These are phyloP conservation scores for Plenodomus lindquistii DNA, from an alignment of 2,329 filamentous ascomycete genomes.

Conservation along the genomic window DNA sequence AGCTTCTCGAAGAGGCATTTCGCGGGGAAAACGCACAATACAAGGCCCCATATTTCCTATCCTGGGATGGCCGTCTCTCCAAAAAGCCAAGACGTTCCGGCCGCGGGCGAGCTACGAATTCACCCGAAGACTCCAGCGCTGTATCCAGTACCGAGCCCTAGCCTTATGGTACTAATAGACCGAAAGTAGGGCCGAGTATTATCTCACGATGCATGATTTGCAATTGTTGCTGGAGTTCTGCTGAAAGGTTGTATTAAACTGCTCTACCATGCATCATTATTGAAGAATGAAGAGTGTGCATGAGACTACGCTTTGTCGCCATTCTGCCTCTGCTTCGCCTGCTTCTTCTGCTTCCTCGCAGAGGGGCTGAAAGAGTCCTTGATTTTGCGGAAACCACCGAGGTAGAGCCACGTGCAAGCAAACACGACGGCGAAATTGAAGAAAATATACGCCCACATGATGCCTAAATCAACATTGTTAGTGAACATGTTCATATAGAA, in stretches of 20 bases:
- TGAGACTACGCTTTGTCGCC: slow-evolving; percentile 25
- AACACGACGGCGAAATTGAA: slow-evolving; percentile 66
- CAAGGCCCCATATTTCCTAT: slow-evolving; percentile 14
- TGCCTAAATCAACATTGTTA: slow-evolving; percentile 17
- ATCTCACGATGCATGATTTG: background rate
- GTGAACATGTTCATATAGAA: background rate
- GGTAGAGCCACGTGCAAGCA: slow-evolving; percentile 58
- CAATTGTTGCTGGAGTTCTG: too few relatives aligned
- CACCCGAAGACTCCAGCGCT: slow-evolving; percentile 20
- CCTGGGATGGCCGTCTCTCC: slow-evolving; percentile 6
- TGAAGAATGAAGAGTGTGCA: background rate
- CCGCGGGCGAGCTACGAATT: slow-evolving; percentile 34
- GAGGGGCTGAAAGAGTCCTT: slow-evolving; percentile 39
- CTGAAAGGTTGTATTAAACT: background rate
- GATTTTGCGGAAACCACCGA: slow-evolving; percentile 48
- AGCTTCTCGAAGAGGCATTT: slow-evolving; percentile 19
- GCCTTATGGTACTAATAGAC: background rate
- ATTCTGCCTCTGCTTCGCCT: slow-evolving; percentile 26
- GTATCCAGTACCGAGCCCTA: slow-evolving; percentile 8
- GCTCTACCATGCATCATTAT: background rate
- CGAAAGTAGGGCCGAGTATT: background rate
- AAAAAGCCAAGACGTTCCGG: slow-evolving; percentile 16
- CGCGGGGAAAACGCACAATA: slow-evolving; percentile 27
- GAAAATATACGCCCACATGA: slow-evolving; percentile 57
- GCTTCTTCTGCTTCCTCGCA: slow-evolving; percentile 40